Base-by-base conservation (phyloP, 2,329 filamentous ascomycete genomes). In the Hymenoscyphus repandus region DNA sequence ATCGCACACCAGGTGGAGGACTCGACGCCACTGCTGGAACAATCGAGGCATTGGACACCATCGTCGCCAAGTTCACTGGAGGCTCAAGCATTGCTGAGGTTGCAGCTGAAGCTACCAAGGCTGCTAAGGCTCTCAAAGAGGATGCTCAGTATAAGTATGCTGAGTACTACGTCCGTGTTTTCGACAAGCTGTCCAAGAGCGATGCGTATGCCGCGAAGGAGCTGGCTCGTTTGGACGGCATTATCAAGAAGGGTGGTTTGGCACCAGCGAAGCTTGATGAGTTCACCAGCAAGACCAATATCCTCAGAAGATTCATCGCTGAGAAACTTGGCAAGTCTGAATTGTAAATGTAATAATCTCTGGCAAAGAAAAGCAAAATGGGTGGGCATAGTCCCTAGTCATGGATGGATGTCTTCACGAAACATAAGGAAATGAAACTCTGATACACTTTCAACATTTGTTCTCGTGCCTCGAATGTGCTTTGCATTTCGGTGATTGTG, bases 151-250 rank as follows among this genome's bases (percentile, higher is more conserved):
- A 85, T 70, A 89, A 88, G 75, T 95, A 92, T 66, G 89, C 89
- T 42, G 80, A 91, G 72, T 99, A 99, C 80, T 97, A 99, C 70
- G 77, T 93, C 68, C 89, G 88, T 68, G 90, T 95, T 49, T 86
- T 93, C 54, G 82, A 88, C 68, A 97, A 96, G 82, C 74, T 93
- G 57, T 77, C 75, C 67, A 77, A 85, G 69, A 95, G 86, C 72
- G 77, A 86, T 55, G 85, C 76, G 47, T 96, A 89, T 66, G 89
- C 83, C 44, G 74, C 81, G 66, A 97, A 96, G 82, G 92, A 97
- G 77, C 75, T 91, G 56, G 78, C 83, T 54, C 82, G 92, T 57
- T 77, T 97, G 55, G 79, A 89, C 62, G 83, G 85, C 60, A 80
- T 97, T 60, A 74, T 96, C 56, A 79, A 81, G 72, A 96, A 95